Conservation (phyloP, 176 grass and related monocot species). For the Canna indica region DNA sequence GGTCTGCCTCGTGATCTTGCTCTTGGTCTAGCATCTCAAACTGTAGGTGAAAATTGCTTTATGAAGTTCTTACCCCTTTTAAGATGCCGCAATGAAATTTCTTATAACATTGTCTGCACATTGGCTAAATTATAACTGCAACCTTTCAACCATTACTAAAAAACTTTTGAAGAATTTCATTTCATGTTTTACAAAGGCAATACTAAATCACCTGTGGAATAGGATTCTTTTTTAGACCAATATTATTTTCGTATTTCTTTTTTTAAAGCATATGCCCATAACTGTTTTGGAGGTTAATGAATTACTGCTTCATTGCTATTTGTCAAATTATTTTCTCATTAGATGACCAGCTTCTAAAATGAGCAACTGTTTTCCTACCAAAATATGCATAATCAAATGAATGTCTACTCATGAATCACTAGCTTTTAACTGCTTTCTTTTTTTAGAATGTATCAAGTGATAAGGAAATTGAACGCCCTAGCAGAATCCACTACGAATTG, state of each 20-base stretch:
- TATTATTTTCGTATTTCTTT: not conserved
- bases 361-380: not conserved
- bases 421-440: not conserved
- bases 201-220: not conserved
- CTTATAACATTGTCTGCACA: not conserved
- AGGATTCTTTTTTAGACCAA: not conserved
- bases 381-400: not conserved
- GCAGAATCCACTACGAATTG: no score
- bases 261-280: not conserved
- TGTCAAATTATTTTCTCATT: not conserved
- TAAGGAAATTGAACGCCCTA: no score
- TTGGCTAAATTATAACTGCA: not conserved
- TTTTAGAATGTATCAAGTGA: no score
- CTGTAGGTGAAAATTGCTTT: conserved; percentile 35
- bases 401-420: not conserved
- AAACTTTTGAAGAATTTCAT: no score
- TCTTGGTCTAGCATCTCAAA: conserved; percentile 87
- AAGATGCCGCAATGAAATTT: not conserved
- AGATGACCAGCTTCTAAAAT: not conserved
- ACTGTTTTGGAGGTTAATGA: not conserved
- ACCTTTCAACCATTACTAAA: no score
- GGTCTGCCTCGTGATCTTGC: conserved; percentile 96
- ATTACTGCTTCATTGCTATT: not conserved
- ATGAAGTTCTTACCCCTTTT: not conserved
- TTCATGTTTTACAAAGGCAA: not conserved